Evolutionary conservation across 371 early-diverging fungal genomes (phyloP).

Genomic region (Zychaea mexicana): DNA sequence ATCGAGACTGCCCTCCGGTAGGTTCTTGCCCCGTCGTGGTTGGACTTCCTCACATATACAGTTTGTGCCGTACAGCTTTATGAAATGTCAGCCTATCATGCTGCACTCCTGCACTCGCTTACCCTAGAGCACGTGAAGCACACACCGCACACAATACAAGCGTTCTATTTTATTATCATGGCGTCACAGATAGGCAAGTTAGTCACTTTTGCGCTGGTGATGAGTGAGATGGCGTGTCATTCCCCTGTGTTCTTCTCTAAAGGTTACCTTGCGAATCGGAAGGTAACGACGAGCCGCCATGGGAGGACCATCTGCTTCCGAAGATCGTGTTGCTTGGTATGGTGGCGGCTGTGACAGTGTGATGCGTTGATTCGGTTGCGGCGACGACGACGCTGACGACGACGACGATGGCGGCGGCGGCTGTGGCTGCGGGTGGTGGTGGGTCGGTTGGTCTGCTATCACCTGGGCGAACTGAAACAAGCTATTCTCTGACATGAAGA

Average conservation of each 20-base stretch:
- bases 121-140: conserved; percentile 56
- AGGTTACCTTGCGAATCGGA: conserved; percentile 42
- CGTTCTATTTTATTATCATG: conserved; percentile 35
- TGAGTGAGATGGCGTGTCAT: conserved; percentile 1
- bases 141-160: conserved; percentile 51
- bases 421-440: conserved; percentile 11
- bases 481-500: conserved; percentile 38
- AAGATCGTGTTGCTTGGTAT: conserved; percentile 6
- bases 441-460: conserved; percentile 35
- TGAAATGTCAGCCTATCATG: neutral
- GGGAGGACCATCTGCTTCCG: neutral
- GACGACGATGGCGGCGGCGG: conserved; percentile 2
- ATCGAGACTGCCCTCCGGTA: conserved; percentile 48
- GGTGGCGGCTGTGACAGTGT: conserved; percentile 1
- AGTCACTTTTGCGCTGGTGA: too few species aligned
- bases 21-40: conserved; percentile 54
- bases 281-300: conserved; percentile 14
- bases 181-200: neutral
- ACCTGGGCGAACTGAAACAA: conserved; percentile 51
- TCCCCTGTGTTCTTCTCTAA: neutral
- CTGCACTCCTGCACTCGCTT: conserved; percentile 11
- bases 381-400: conserved; percentile 5
- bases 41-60: conserved; percentile 52
- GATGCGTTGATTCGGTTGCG: conserved; percentile 1
- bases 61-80: conserved; percentile 43